Evolutionary conservation across 441 rosid species (phyloP).

Genomic region (Erodium texanum): DNA sequence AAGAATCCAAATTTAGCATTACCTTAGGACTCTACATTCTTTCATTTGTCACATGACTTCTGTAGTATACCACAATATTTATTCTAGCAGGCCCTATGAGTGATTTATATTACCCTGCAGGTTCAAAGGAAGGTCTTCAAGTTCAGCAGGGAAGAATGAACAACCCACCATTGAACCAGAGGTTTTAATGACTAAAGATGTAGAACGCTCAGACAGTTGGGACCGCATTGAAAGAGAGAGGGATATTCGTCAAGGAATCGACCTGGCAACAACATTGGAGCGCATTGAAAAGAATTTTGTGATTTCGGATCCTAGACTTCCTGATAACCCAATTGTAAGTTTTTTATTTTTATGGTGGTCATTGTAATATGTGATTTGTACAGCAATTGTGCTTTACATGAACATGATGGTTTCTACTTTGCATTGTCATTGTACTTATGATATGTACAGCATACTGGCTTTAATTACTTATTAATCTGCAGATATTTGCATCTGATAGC

Average conservation of each 20-base stretch:
- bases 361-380: background rate
- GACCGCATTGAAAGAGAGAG: conserved; percentile 77
- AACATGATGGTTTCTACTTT: background rate
- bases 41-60: background rate
- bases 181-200: conserved; percentile 24
- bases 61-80: background rate
- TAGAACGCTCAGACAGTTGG: conserved; percentile 35
- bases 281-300: conserved; percentile 99
- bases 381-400: background rate
- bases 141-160: conserved; percentile 32
- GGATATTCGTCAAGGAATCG: conserved; percentile 98
- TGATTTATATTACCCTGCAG: conserved; percentile 28
- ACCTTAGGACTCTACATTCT: background rate
- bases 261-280: conserved; percentile 94
- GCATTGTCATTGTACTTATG: background rate
- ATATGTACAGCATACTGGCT: background rate
- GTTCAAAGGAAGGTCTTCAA: conserved; percentile 42
- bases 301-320: conserved; percentile 94
- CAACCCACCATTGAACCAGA: conserved; percentile 12
- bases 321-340: conserved; percentile 97
- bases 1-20: background rate
- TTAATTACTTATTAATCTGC: conserved; percentile 8
- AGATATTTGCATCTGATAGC: conserved; percentile 99
- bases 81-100: background rate
- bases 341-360: background rate